A percentile compares a stretch with the other conserved stretches of the same genome.
Evolutionary conservation across 768 basidiomycete species (phyloP).

Genomic region (Phanerochaete sordida): DNA sequence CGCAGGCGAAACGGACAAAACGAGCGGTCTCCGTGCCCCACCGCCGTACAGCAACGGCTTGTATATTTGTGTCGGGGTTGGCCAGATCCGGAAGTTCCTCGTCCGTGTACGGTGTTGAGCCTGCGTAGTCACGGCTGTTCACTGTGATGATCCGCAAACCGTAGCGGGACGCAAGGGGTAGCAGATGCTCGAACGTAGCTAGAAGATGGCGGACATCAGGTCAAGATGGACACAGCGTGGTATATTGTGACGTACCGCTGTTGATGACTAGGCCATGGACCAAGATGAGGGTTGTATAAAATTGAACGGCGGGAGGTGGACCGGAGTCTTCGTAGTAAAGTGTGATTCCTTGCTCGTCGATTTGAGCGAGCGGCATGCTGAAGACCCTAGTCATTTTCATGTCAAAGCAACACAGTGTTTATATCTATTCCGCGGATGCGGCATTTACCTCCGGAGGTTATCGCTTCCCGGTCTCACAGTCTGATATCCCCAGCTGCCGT

Average conservation of each 20-base stretch:
- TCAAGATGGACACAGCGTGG: neutral
- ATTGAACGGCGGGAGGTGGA: neutral
- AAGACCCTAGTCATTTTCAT: no score
- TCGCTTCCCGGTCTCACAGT: no score
- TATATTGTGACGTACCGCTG: constrained; percentile 9
- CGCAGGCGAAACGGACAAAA: constrained; percentile 32
- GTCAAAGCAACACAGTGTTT: no score
- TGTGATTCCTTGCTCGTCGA: constrained; percentile 1
- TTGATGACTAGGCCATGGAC: constrained; percentile 13
- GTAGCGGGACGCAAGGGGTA: constrained; percentile 21
- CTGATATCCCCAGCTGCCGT: no score
- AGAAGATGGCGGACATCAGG: neutral
- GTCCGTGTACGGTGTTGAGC: constrained; percentile 31
- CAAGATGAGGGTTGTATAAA: constrained; percentile 15
- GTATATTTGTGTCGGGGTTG: constrained; percentile 20
- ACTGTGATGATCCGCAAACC: constrained; percentile 33
- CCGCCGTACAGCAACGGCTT: constrained; percentile 23
- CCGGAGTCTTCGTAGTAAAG: constrained; percentile 20
- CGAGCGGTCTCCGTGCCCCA: constrained; percentile 31
- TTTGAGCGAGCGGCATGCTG: constrained; percentile 13
- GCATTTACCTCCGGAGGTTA: no score
- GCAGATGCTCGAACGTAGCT: constrained; percentile 29
- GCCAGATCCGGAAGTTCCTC: constrained; percentile 23
- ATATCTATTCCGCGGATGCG: no score
- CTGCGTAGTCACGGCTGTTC: constrained; percentile 33